Percentiles rank a stretch among this genome's conserved stretches.
Evolutionary conservation across 768 basidiomycete species (phyloP).

Genomic region (Mycena haematopus): DNA sequence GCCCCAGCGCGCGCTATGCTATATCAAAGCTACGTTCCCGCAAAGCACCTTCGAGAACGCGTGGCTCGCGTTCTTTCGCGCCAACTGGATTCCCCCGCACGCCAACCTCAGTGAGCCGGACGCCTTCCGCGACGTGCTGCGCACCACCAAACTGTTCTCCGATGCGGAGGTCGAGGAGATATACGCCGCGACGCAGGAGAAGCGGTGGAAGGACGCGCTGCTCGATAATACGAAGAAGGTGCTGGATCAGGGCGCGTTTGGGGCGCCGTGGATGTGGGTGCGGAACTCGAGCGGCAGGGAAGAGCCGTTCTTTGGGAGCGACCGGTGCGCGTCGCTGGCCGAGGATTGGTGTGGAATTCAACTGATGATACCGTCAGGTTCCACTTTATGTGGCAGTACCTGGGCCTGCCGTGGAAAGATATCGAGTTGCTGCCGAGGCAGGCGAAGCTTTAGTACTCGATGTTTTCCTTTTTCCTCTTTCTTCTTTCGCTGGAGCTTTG

Average conservation of each 20-base stretch:
- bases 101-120: slow-evolving; percentile 17
- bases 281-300: slow-evolving; percentile 27
- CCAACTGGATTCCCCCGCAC: slow-evolving; percentile 27
- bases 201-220: slow-evolving; percentile 28
- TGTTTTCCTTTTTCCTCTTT: no score
- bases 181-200: slow-evolving; percentile 16
- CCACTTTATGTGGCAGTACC: slow-evolving; percentile 30
- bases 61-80: slow-evolving; percentile 25
- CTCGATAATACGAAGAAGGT: slow-evolving; percentile 28
- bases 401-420: slow-evolving; percentile 30
- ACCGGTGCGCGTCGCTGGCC: slow-evolving; percentile 18
- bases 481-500: no score
- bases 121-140: slow-evolving; percentile 8
- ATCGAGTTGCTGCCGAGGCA: slow-evolving; percentile 22
- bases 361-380: slow-evolving; percentile 16
- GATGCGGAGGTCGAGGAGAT: slow-evolving; percentile 24
- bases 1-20: slow-evolving; percentile 31
- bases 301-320: slow-evolving; percentile 33
- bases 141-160: slow-evolving; percentile 21
- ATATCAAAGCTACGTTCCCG: slow-evolving; percentile 29
- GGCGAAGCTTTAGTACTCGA: slow-evolving; percentile 11
- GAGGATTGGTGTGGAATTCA: neutral
- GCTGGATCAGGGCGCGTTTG: slow-evolving; percentile 30
- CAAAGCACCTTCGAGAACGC: slow-evolving; percentile 22
- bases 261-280: slow-evolving; percentile 32